These are phyloP conservation scores for Fusarium dlaminii DNA, from an alignment of 2,329 filamentous ascomycete species.

Conservation along the genomic window DNA sequence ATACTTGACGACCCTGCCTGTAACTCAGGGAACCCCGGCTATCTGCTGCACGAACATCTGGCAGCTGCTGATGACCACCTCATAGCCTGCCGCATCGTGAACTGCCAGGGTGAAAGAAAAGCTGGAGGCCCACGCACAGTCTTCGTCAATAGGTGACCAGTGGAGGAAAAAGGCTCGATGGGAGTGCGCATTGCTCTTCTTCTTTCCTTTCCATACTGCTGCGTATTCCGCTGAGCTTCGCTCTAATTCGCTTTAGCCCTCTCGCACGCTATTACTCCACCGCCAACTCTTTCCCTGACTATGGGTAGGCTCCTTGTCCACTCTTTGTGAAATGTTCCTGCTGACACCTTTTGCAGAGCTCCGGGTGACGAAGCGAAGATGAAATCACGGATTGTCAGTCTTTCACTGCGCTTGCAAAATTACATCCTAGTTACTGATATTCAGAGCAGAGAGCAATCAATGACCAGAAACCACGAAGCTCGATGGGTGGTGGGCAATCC, in stretches of 20 bases:
- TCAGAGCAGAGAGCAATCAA: conserved; percentile 39
- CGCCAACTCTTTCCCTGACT: conserved; percentile 53
- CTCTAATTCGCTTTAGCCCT: conserved; percentile 40
- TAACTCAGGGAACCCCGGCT: not conserved
- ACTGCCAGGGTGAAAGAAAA: conserved; percentile 40
- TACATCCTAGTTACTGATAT: conserved; percentile 15
- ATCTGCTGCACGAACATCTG: not conserved
- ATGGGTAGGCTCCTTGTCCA: conserved; percentile 48
- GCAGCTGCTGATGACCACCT: conserved; percentile 19
- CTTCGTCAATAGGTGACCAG: conserved; percentile 26
- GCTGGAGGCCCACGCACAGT: conserved; percentile 42
- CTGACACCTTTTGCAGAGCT: conserved; percentile 41
- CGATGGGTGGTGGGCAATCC: conserved; percentile 16
- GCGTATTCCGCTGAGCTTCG: conserved; percentile 12
- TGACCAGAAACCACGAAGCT: conserved; percentile 32
- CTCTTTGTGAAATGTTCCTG: conserved; percentile 2
- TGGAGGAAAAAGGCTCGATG: conserved; percentile 42
- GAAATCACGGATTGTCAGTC: conserved; percentile 39
- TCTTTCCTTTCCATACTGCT: not conserved
- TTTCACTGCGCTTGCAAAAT: not conserved
- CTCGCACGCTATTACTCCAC: conserved; percentile 49
- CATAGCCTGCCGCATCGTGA: conserved; percentile 28
- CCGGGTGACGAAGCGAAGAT: conserved; percentile 35
- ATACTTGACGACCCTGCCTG: not conserved
- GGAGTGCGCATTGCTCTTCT: conserved; percentile 44